Conservation (phyloP, 495 filamentous ascomycete genomes). For the Astrothelium subdiscretum region DNA sequence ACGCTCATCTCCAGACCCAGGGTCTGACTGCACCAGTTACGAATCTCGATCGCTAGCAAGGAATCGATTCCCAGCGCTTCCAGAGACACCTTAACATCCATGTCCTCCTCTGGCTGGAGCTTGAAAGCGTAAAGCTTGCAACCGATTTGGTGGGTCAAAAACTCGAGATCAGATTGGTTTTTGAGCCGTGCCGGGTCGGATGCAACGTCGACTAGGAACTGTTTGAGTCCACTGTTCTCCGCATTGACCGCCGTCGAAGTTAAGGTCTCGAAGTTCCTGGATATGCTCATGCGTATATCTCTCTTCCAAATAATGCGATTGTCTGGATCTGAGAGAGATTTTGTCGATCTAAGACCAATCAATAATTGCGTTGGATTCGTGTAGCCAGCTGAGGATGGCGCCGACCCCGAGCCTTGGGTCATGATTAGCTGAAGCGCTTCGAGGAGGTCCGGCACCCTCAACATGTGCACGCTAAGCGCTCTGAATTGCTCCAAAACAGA, state of each 20-base stretch:
- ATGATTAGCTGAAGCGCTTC: constrained; percentile 6
- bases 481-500: not conserved
- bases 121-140: not conserved
- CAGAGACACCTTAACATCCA: not conserved
- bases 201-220: constrained; percentile 10
- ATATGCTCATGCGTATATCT: not conserved
- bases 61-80: constrained; percentile 4
- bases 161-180: not conserved
- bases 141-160: not conserved
- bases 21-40: constrained; percentile 22
- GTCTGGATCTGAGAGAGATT: not conserved
- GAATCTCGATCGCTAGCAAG: constrained; percentile 15
- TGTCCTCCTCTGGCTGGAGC: not conserved
- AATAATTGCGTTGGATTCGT: constrained; percentile 11
- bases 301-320: not conserved
- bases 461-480: not conserved
- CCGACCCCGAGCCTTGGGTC: not conserved
- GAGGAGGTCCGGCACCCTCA: not conserved
- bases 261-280: not conserved
- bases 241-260: not conserved
- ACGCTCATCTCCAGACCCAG: constrained; percentile 30
- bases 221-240: constrained; percentile 12
- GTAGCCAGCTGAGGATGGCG: not conserved
- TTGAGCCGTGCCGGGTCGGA: constrained; percentile 3
- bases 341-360: constrained; percentile 5